Evolutionary conservation across 345 rosid species (phyloP).

Genomic region (Citrus glauca): DNA sequence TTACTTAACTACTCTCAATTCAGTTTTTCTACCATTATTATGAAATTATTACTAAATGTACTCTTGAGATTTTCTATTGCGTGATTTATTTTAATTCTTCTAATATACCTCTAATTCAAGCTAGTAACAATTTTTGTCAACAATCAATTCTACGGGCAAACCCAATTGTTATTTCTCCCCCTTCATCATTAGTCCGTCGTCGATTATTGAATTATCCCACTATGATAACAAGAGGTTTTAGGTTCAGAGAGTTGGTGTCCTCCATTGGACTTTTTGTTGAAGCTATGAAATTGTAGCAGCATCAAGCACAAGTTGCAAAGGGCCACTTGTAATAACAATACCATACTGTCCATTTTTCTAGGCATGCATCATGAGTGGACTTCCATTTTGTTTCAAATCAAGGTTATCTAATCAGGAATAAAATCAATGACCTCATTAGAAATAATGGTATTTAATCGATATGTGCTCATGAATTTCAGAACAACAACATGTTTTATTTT

Average conservation of each 20-base stretch:
- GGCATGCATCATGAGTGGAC: constrained; percentile 32
- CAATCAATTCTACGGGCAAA: too few relatives aligned
- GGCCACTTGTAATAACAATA: background rate
- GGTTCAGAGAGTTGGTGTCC: background rate
- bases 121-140: too few relatives aligned
- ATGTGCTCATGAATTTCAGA: constrained; percentile 10
- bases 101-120: too few relatives aligned
- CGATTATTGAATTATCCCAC: background rate
- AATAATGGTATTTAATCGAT: constrained; percentile 2
- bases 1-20: too few relatives aligned
- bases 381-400: constrained; percentile 34
- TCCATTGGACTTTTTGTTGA: background rate
- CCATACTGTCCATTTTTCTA: background rate
- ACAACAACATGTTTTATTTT: background rate
- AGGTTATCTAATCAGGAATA: constrained; percentile 31
- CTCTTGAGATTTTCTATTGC: too few relatives aligned
- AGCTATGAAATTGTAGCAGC: background rate
- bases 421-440: constrained; percentile 6
- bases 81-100: too few relatives aligned
- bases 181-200: background rate
- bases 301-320: background rate
- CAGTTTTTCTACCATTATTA: too few relatives aligned
- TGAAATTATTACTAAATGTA: too few relatives aligned
- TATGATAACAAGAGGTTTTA: background rate
- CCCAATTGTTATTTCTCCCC: too few relatives aligned